phyloP scores from a whole-genome alignment of 306 rosid genomes.

The Lathyrus sativus region DNA sequence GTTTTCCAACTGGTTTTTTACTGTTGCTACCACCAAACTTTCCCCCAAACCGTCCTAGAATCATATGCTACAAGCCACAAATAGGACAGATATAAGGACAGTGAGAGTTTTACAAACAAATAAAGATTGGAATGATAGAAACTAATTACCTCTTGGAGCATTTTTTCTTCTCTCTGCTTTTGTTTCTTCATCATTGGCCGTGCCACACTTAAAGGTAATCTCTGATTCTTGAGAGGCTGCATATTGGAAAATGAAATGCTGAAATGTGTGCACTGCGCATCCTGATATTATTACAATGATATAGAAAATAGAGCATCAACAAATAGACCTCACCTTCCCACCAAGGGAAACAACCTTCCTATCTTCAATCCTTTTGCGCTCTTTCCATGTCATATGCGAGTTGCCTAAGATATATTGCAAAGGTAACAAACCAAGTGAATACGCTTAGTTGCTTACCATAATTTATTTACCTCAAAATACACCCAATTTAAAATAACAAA shows the following conservation, averaged over 20 bases:
- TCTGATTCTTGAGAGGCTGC: conserved; percentile 65
- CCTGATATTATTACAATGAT: background rate
- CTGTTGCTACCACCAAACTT: conserved; percentile 42
- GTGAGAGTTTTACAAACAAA: background rate
- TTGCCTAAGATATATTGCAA: conserved; percentile 48
- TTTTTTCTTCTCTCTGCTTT: conserved; percentile 71
- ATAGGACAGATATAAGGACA: conserved; percentile 13
- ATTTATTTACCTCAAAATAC: conserved; percentile 2
- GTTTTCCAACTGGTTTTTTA: conserved; percentile 49
- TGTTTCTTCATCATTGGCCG: conserved; percentile 74
- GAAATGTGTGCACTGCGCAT: conserved; percentile 10
- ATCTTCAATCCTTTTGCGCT: conserved; percentile 70
- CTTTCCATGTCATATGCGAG: conserved; percentile 84
- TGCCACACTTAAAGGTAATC: conserved; percentile 72
- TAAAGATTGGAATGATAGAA: conserved; percentile 9
- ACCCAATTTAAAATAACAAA: background rate
- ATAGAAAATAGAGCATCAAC: conserved; percentile 31
- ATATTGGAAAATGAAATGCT: conserved; percentile 30
- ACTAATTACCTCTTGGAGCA: conserved; percentile 61
- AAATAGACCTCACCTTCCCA: conserved; percentile 65
- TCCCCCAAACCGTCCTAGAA: conserved; percentile 60
- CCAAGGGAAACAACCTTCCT: conserved; percentile 74
- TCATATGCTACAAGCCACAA: conserved; percentile 44
- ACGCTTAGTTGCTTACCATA: background rate
- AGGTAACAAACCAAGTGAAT: background rate